A percentile compares a stretch with the other conserved stretches of the same genome.
Evolutionary conservation across 345 rosid species (phyloP).

Genomic region (Corchorus olitorius): DNA sequence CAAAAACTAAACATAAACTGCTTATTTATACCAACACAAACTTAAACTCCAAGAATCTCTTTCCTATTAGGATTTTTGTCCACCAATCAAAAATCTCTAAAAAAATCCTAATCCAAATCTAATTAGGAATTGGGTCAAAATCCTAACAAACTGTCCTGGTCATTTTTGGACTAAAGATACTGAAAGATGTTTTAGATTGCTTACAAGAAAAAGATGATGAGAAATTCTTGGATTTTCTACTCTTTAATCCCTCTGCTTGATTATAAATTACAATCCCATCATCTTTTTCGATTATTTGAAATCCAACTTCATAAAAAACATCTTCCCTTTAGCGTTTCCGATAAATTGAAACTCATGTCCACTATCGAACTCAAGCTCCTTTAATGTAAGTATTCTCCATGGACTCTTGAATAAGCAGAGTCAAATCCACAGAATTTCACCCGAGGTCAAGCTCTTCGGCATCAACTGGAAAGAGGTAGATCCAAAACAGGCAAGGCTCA

Average conservation of each 20-base stretch:
- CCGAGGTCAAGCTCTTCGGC: conserved; percentile 90
- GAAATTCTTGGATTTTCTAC: conserved; percentile 39
- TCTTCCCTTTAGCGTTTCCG: conserved; percentile 89
- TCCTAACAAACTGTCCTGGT: too few relatives aligned
- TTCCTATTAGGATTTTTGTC: too few relatives aligned
- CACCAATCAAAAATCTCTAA: too few relatives aligned
- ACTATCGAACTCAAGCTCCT: conserved; percentile 84
- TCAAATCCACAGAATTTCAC: conserved; percentile 62
- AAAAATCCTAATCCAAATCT: too few relatives aligned
- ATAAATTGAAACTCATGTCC: conserved; percentile 71
- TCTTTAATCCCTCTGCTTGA: conserved; percentile 56
- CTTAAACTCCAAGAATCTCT: too few relatives aligned
- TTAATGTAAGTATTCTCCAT: conserved; percentile 68
- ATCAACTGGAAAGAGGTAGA: conserved; percentile 72
- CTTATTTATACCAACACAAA: too few relatives aligned
- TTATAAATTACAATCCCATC: conserved; percentile 84
- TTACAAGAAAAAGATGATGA: conserved; percentile 63
- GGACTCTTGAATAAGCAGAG: conserved; percentile 71
- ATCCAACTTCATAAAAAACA: conserved; percentile 72
- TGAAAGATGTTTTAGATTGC: conserved; percentile 84
- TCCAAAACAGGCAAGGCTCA: conserved; percentile 76
- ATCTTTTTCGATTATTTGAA: conserved; percentile 94
- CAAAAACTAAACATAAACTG: too few relatives aligned
- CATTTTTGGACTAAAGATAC: conserved; percentile 84
- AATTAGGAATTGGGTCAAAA: too few relatives aligned